These are phyloP conservation scores for Heritiera fomes DNA, from an alignment of 345 rosid genomes.

Conservation along the genomic window DNA sequence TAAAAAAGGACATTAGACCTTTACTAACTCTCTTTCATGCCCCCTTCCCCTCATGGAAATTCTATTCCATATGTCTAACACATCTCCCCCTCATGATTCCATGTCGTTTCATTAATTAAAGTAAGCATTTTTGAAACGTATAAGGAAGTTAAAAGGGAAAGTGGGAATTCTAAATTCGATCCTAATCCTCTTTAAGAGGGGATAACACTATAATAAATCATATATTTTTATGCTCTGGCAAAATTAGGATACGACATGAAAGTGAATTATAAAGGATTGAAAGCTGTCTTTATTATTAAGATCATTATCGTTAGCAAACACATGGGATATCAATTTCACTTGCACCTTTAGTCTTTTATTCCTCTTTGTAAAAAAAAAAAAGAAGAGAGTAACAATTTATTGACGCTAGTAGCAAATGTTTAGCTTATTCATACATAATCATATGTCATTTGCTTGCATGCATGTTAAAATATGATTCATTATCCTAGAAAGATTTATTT, in stretches of 20 bases:
- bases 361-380: too few species aligned
- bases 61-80: not conserved
- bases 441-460: not conserved
- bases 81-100: not conserved
- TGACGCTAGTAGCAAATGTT: not conserved
- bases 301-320: too few species aligned
- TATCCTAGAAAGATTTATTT: not conserved
- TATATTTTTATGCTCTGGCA: not conserved
- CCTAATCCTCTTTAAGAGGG: not conserved
- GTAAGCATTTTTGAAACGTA: not conserved
- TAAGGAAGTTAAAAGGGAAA: not conserved
- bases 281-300: too few species aligned
- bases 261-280: too few species aligned
- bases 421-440: not conserved
- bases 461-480: not conserved
- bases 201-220: not conserved
- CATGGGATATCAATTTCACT: too few species aligned
- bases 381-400: not conserved
- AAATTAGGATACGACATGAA: too few species aligned
- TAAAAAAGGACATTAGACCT: slow-evolving; percentile 22
- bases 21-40: slow-evolving; percentile 1
- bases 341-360: too few species aligned
- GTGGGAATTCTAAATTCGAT: not conserved
- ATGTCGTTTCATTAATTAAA: not conserved
- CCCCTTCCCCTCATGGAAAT: slow-evolving; percentile 6